phyloP scores from a whole-genome alignment of 1,284 basidiomycete species.

The Boletus semigastroideus region DNA sequence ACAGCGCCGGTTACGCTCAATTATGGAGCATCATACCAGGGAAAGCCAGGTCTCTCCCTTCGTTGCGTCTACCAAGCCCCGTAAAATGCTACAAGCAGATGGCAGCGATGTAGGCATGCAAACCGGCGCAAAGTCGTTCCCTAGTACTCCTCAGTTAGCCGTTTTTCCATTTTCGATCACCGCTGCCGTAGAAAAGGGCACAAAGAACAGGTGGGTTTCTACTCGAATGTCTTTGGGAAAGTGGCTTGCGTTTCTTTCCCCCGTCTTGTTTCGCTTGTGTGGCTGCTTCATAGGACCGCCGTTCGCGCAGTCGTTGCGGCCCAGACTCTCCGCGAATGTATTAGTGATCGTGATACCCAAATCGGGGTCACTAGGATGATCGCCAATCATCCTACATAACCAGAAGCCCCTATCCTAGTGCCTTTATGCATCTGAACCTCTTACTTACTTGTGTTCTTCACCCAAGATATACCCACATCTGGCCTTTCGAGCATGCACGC shows the following conservation, averaged over 20 bases:
- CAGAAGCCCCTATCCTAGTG: neutral
- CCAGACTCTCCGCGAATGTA: neutral
- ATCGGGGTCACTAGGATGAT: neutral
- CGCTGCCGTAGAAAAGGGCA: constrained; percentile 92
- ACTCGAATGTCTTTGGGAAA: constrained; percentile 32
- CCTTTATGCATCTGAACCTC: neutral
- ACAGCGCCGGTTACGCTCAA: constrained; percentile 83
- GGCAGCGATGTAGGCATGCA: constrained; percentile 6
- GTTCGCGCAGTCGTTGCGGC: neutral
- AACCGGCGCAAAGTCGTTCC: constrained; percentile 22
- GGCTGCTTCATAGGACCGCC: too few relatives aligned
- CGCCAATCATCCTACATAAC: constrained; percentile 6
- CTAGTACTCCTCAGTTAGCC: constrained; percentile 21
- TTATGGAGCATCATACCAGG: constrained; percentile 88
- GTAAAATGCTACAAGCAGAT: constrained; percentile 6
- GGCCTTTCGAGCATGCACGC: constrained; percentile 93
- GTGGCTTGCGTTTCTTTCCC: neutral
- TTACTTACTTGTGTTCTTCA: constrained; percentile 3
- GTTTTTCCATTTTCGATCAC: constrained; percentile 90
- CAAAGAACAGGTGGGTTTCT: constrained; percentile 81
- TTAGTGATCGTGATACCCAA: neutral
- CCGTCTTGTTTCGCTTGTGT: neutral
- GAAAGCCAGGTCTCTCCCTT: constrained; percentile 36
- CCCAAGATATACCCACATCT: constrained; percentile 84
- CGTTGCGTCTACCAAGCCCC: constrained; percentile 5